Percentiles rank a stretch among this genome's conserved stretches.
Conservation (phyloP, 495 filamentous ascomycete genomes). For the Cercophora sp. region DNA sequence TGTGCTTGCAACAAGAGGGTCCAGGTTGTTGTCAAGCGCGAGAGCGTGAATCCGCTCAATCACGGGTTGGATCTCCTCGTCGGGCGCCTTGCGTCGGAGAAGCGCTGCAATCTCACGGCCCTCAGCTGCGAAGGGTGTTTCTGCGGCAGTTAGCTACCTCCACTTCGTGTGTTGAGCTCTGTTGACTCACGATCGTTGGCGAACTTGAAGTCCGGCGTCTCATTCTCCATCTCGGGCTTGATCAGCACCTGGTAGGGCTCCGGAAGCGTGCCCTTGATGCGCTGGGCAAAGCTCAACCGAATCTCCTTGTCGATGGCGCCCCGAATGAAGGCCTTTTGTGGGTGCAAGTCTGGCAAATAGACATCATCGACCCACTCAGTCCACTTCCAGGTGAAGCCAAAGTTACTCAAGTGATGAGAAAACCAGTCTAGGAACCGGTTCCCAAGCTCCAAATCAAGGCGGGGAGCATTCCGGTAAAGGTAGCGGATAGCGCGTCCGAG, state of each 20-base stretch:
- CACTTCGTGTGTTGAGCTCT: too few relatives aligned
- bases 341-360: slow-evolving; percentile 67
- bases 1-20: slow-evolving; percentile 76
- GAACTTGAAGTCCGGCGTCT: slow-evolving; percentile 93
- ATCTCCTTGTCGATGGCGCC: slow-evolving; percentile 96
- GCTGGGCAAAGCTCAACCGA: slow-evolving; percentile 89
- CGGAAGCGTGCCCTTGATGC: slow-evolving; percentile 90
- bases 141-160: slow-evolving; percentile 45
- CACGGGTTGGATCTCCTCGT: slow-evolving; percentile 72
- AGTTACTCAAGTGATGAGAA: slow-evolving; percentile 95
- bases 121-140: slow-evolving; percentile 73
- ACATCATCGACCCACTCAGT: slow-evolving; percentile 94
- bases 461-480: slow-evolving; percentile 73
- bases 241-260: slow-evolving; percentile 81
- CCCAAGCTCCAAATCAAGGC: slow-evolving; percentile 80
- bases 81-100: slow-evolving; percentile 75
- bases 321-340: slow-evolving; percentile 86
- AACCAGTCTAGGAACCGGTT: slow-evolving; percentile 97
- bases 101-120: slow-evolving; percentile 74
- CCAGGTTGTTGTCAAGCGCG: slow-evolving; percentile 63
- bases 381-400: slow-evolving; percentile 99
- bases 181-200: slow-evolving; percentile 62
- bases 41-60: slow-evolving; percentile 73
- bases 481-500: slow-evolving; percentile 90
- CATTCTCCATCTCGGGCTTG: slow-evolving; percentile 81